A percentile compares a stretch with the other conserved stretches of the same genome.
Evolutionary conservation across 2,329 filamentous ascomycete species (phyloP).

Genomic region (Aspergillus arachidicola): DNA sequence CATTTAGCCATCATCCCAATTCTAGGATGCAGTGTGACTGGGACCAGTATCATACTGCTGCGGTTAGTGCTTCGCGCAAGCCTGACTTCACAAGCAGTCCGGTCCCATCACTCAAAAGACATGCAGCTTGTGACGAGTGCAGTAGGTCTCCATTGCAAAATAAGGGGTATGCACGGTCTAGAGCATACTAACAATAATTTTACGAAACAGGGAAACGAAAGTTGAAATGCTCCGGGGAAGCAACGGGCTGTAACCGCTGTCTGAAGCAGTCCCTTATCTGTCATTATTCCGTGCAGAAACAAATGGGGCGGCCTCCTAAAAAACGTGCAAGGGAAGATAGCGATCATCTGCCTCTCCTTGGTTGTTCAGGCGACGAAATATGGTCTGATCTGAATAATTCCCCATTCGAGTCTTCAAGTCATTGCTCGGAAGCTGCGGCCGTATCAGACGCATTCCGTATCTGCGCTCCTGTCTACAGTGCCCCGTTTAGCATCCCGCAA

Average conservation of each 20-base stretch:
- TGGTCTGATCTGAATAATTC: conserved; percentile 28
- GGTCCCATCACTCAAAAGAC: conserved; percentile 40
- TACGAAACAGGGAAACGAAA: conserved; percentile 46
- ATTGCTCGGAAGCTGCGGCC: conserved; percentile 18
- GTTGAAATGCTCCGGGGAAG: conserved; percentile 51
- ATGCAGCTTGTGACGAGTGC: conserved; percentile 53
- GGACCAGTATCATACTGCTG: conserved; percentile 9
- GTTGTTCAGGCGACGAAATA: conserved; percentile 17
- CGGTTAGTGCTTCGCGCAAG: conserved; percentile 10
- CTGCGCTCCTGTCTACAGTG: conserved; percentile 31
- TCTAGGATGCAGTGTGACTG: conserved; percentile 18
- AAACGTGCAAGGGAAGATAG: conserved; percentile 39
- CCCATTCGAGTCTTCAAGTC: conserved; percentile 19
- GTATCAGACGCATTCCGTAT: conserved; percentile 29
- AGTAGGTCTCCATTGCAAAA: conserved; percentile 38
- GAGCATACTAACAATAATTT: conserved; percentile 19
- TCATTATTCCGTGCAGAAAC: conserved; percentile 52
- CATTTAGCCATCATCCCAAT: background rate
- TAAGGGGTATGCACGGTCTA: background rate
- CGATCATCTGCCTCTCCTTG: conserved; percentile 22
- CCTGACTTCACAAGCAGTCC: conserved; percentile 11
- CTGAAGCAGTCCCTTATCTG: conserved; percentile 45
- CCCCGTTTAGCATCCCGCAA: conserved; percentile 17
- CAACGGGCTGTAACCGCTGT: conserved; percentile 47
- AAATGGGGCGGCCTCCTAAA: conserved; percentile 52